Percentiles rank a stretch among this genome's conserved stretches.
These are phyloP conservation scores for Adansonia gregorii DNA, from an alignment of 441 rosid species.

Conservation along the genomic window DNA sequence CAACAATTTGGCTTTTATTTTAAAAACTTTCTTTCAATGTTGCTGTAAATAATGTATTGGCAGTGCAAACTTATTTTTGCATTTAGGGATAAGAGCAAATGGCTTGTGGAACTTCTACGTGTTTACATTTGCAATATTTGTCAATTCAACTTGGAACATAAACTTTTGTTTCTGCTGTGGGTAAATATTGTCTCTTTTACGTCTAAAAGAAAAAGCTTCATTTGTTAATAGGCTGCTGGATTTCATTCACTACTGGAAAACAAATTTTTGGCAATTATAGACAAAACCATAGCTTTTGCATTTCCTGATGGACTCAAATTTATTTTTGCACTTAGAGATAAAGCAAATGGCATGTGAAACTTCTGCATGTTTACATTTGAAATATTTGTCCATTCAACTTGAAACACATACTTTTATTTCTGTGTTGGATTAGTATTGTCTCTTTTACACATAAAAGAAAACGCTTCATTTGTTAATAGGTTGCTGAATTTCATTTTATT, in stretches of 20 bases:
- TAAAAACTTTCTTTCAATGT: neutral
- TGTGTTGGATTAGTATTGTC: neutral
- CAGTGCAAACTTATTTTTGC: neutral
- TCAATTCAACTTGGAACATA: constrained; percentile 11
- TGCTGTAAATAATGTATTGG: constrained; percentile 1
- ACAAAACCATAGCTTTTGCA: too few species aligned
- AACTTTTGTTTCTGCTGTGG: neutral
- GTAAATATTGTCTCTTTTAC: neutral
- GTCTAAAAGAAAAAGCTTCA: neutral
- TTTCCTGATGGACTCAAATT: neutral
- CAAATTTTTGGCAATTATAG: too few species aligned
- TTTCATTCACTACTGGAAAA: too few species aligned
- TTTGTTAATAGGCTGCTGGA: constrained; percentile 10
- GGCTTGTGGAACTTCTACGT: neutral
- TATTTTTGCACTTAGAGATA: neutral
- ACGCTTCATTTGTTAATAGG: neutral
- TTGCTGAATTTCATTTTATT: constrained; percentile 18
- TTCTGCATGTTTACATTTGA: constrained; percentile 3
- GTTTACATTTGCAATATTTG: constrained; percentile 12
- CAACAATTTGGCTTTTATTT: neutral
- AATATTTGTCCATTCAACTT: constrained; percentile 17
- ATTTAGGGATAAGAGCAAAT: neutral
- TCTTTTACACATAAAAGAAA: neutral
- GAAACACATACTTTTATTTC: neutral
- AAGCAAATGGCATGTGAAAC: constrained; percentile 1